Evolutionary conservation across 75 land plant genomes (phyloP).

Genomic region (Adiantum capillusveneris): DNA sequence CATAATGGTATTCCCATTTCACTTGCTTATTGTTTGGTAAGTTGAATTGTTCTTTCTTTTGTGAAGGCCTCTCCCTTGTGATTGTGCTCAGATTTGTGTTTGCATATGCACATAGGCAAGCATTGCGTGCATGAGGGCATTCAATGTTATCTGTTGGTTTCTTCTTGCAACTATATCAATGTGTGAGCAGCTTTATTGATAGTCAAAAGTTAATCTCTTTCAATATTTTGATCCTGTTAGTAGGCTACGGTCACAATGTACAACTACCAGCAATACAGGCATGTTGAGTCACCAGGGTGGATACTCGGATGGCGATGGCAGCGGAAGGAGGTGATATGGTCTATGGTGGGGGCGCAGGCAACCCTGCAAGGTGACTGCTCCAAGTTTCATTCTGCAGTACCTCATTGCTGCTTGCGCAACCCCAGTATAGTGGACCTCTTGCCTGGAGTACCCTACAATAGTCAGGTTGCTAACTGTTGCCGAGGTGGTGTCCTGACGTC

Average conservation of each 20-base stretch:
- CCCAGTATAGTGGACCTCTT: constrained; percentile 71
- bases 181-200: no score
- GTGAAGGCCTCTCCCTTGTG: no score
- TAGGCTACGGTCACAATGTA: constrained; percentile 79
- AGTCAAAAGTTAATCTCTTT: no score
- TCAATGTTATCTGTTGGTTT: no score
- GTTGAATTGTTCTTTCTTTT: no score
- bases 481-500: constrained; percentile 64
- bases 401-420: constrained; percentile 69
- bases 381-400: constrained; percentile 36
- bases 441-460: constrained; percentile 65
- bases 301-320: constrained; percentile 80
- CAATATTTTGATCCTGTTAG: no score
- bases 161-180: no score
- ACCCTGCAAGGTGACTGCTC: constrained; percentile 58
- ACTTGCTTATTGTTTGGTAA: no score
- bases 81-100: no score
- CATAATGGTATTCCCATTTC: no score
- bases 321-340: constrained; percentile 77
- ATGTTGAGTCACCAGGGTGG: constrained; percentile 75
- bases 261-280: constrained; percentile 83
- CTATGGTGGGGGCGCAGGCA: constrained; percentile 63
- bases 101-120: no score
- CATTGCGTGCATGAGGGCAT: no score
- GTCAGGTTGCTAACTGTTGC: constrained; percentile 76